phyloP scores from a whole-genome alignment of 83 land plant genomes.

The Thuja plicata region DNA sequence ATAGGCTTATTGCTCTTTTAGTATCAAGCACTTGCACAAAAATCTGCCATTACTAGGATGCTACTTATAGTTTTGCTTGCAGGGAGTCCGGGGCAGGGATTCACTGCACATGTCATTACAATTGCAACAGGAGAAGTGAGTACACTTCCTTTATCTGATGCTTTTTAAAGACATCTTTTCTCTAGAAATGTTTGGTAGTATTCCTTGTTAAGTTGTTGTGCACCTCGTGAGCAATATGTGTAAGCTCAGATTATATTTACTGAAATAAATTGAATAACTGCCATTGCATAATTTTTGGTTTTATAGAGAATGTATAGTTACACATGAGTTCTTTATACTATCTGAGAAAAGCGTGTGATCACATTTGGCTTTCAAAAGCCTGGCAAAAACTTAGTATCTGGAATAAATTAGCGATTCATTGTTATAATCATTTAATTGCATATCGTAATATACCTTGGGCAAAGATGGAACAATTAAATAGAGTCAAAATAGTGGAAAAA shows the following conservation, averaged over 20 bases:
- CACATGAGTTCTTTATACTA: not conserved
- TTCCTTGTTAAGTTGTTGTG: not conserved
- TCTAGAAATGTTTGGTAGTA: not conserved
- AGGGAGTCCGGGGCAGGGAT: slow-evolving; percentile 60
- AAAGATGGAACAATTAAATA: not conserved
- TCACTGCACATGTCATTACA: slow-evolving; percentile 57
- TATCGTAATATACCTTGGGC: not conserved
- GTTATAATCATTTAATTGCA: not conserved
- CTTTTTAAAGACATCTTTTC: not conserved
- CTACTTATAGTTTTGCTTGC: not conserved
- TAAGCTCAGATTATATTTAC: not conserved
- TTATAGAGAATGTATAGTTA: not conserved
- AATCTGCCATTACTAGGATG: not conserved
- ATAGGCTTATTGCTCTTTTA: not conserved
- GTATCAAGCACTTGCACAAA: not conserved
- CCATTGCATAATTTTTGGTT: not conserved
- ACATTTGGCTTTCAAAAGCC: not conserved
- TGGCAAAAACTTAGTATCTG: not conserved
- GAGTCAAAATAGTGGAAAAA: not conserved
- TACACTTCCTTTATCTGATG: not conserved
- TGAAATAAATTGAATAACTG: not conserved
- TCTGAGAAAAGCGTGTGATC: not conserved
- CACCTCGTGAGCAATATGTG: not conserved
- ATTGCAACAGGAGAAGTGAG: slow-evolving; percentile 60
- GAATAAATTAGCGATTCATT: not conserved